Evolutionary conservation across 2,329 filamentous ascomycete species (phyloP).

Genomic region (Incumbomyces delicatus): DNA sequence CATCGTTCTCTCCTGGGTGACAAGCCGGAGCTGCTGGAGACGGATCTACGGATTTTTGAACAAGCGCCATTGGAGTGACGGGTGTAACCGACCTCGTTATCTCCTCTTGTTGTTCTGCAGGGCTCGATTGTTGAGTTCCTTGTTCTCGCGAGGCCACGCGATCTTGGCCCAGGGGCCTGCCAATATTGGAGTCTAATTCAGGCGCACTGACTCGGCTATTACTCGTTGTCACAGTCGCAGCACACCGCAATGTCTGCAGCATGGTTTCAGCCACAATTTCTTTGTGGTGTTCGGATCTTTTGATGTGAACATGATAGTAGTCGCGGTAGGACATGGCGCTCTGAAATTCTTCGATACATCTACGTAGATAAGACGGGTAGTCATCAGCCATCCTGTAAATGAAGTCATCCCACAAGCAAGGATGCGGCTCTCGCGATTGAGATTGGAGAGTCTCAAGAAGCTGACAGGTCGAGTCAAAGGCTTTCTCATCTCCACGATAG

Average conservation of each 20-base stretch:
- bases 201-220: neutral
- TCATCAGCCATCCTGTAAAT: constrained; percentile 29
- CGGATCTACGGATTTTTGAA: too few species aligned
- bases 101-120: neutral
- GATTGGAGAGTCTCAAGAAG: constrained; percentile 27
- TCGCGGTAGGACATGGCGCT: constrained; percentile 27
- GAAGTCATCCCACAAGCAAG: constrained; percentile 38
- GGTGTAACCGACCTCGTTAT: neutral
- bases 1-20: neutral
- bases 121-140: neutral
- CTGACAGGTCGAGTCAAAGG: constrained; percentile 30
- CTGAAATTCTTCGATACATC: constrained; percentile 20
- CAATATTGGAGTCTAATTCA: neutral
- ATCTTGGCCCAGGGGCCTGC: neutral
- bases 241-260: neutral
- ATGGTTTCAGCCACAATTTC: constrained; percentile 9
- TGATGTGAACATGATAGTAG: constrained; percentile 28
- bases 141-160: neutral
- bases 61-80: too few species aligned
- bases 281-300: constrained; percentile 23
- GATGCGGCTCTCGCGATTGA: constrained; percentile 25
- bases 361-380: constrained; percentile 26
- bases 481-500: constrained; percentile 28
- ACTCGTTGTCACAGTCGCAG: neutral
- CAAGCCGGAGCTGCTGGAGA: neutral